Percentiles rank a stretch among this genome's conserved stretches.
These are phyloP conservation scores for Venturia aucupariae DNA, from an alignment of 2,329 filamentous ascomycete genomes.

Conservation along the genomic window DNA sequence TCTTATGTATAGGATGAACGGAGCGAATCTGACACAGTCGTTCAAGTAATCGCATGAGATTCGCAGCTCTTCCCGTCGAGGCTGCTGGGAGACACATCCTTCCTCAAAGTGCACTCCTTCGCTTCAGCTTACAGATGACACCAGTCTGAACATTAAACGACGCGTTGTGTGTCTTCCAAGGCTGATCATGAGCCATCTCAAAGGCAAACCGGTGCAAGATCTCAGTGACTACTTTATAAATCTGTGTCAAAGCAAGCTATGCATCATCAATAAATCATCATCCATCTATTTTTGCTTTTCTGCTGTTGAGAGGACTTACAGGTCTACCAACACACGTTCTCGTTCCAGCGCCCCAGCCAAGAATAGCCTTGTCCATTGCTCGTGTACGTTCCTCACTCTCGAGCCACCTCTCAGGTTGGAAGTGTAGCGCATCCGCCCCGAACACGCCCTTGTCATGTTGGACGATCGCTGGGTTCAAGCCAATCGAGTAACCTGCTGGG, in stretches of 20 bases:
- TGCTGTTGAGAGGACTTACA: not conserved
- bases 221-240: not conserved
- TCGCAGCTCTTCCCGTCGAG: too few relatives aligned
- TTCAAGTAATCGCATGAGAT: too few relatives aligned
- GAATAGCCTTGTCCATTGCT: not conserved
- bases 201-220: not conserved
- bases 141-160: not conserved
- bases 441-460: conserved; percentile 24
- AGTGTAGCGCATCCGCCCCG: conserved; percentile 22
- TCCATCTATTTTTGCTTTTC: too few relatives aligned
- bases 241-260: not conserved
- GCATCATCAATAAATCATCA: not conserved
- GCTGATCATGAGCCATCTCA: not conserved
- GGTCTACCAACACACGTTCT: conserved; percentile 36
- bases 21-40: too few relatives aligned
- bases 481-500: conserved; percentile 20
- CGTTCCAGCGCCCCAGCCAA: conserved; percentile 42
- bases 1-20: too few relatives aligned
- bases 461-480: conserved; percentile 24
- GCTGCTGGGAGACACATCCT: too few relatives aligned
- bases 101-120: too few relatives aligned
- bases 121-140: not conserved
- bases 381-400: not conserved
- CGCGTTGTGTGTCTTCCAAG: not conserved
- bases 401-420: conserved; percentile 30